phyloP scores from a whole-genome alignment of 2,329 filamentous ascomycete species.

The Phialocephala sp. region DNA sequence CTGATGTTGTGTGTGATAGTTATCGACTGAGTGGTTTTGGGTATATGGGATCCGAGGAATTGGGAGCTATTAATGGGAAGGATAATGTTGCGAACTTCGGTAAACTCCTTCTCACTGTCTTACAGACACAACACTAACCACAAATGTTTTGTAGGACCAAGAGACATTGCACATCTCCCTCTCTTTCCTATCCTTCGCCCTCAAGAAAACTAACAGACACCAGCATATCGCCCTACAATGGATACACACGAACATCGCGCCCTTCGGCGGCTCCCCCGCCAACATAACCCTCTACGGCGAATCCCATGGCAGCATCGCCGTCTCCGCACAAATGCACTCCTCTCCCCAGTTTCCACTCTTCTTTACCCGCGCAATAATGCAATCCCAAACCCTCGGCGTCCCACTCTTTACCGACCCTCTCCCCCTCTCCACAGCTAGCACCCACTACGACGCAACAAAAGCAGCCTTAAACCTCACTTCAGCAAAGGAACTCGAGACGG shows the following conservation, averaged over 20 bases:
- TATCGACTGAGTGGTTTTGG: slow-evolving; percentile 22
- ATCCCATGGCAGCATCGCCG: slow-evolving; percentile 52
- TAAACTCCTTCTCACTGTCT: slow-evolving; percentile 23
- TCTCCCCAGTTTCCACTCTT: background rate
- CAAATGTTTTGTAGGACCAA: background rate
- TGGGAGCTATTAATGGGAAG: slow-evolving; percentile 13
- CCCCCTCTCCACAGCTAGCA: slow-evolving; percentile 9
- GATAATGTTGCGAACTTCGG: slow-evolving; percentile 45
- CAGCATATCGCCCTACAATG: slow-evolving; percentile 61
- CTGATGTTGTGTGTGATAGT: slow-evolving; percentile 6
- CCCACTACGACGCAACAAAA: slow-evolving; percentile 14
- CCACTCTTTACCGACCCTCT: slow-evolving; percentile 14
- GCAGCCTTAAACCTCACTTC: background rate
- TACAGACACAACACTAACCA: too few relatives aligned
- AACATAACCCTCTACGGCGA: slow-evolving; percentile 65
- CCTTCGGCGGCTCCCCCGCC: slow-evolving; percentile 60
- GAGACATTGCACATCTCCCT: slow-evolving; percentile 15
- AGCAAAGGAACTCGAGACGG: slow-evolving; percentile 13
- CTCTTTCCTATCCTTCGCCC: background rate
- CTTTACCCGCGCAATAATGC: slow-evolving; percentile 21
- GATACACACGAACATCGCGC: slow-evolving; percentile 60
- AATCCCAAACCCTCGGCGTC: slow-evolving; percentile 21
- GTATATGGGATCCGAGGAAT: slow-evolving; percentile 21
- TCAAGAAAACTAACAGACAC: background rate
- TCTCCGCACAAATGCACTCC: slow-evolving; percentile 21